Evolutionary conservation across 306 rosid species (phyloP).

Genomic region (Glycine latifolia): DNA sequence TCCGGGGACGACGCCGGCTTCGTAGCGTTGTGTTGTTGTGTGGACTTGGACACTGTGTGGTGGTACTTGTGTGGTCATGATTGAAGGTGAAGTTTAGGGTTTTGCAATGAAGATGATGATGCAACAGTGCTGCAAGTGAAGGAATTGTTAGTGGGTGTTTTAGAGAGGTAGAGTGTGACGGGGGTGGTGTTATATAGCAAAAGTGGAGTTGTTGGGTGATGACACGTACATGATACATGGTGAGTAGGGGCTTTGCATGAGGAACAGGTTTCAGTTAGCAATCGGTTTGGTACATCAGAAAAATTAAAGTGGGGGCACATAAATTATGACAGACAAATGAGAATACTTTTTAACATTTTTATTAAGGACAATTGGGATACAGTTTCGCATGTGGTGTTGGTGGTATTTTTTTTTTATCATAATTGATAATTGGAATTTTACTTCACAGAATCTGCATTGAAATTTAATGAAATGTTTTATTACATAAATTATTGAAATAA

Average conservation of each 20-base stretch:
- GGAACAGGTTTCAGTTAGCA: constrained; percentile 72
- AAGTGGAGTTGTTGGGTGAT: constrained; percentile 37
- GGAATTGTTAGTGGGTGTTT: too few species aligned
- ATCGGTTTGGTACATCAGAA: not conserved
- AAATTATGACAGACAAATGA: too few species aligned
- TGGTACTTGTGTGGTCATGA: constrained; percentile 50
- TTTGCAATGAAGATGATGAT: too few species aligned
- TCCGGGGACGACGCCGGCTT: not conserved
- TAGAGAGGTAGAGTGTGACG: not conserved
- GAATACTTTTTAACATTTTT: too few species aligned
- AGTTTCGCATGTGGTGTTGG: too few species aligned
- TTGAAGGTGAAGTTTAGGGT: not conserved
- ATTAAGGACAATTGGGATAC: too few species aligned
- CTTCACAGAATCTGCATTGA: too few species aligned
- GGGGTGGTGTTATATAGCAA: constrained; percentile 48
- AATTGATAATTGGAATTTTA: too few species aligned
- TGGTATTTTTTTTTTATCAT: too few species aligned
- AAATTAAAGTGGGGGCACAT: too few species aligned
- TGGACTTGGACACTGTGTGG: constrained; percentile 65
- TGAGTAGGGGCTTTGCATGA: constrained; percentile 85
- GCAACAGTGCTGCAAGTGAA: not conserved
- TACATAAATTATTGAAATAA: too few species aligned
- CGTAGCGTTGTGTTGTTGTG: constrained; percentile 46
- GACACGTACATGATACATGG: constrained; percentile 76
- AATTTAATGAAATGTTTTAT: too few species aligned